These are phyloP conservation scores for Kodamaea kakaduensis DNA, from an alignment of 805 yeast genomes.

Conservation along the genomic window DNA sequence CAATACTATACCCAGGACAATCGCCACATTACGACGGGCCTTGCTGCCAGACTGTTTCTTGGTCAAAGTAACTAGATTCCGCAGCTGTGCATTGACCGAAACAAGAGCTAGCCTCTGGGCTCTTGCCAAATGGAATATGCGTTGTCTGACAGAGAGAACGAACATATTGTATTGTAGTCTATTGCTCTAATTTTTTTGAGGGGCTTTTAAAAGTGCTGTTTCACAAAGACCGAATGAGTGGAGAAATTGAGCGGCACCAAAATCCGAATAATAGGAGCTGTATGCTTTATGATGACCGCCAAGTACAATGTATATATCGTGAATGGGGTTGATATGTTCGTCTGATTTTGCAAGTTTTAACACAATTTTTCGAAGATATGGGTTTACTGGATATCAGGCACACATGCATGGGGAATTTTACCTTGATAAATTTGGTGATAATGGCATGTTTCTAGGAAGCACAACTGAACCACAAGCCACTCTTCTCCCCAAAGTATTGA, in stretches of 20 bases:
- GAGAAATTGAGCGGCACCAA: neutral
- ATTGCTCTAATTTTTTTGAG: conserved; percentile 1
- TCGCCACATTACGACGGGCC: conserved; percentile 30
- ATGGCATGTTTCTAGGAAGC: too few species aligned
- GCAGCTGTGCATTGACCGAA: conserved; percentile 5
- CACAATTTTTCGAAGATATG: too few species aligned
- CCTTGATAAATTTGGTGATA: too few species aligned
- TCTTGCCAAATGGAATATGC: conserved; percentile 15
- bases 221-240: neutral
- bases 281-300: too few species aligned
- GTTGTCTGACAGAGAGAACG: conserved; percentile 20
- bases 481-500: too few species aligned
- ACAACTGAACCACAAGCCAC: too few species aligned
- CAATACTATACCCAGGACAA: conserved; percentile 39
- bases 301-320: too few species aligned
- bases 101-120: conserved; percentile 13
- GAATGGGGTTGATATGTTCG: too few species aligned
- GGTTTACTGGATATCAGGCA: too few species aligned
- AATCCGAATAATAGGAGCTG: too few species aligned
- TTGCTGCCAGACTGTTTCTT: conserved; percentile 7
- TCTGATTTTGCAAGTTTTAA: too few species aligned
- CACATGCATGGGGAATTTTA: too few species aligned
- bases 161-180: conserved; percentile 13
- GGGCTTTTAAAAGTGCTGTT: neutral
- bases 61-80: conserved; percentile 6